Conservation (phyloP, 2,329 filamentous ascomycete species). For the Cladosporium colombiae region DNA sequence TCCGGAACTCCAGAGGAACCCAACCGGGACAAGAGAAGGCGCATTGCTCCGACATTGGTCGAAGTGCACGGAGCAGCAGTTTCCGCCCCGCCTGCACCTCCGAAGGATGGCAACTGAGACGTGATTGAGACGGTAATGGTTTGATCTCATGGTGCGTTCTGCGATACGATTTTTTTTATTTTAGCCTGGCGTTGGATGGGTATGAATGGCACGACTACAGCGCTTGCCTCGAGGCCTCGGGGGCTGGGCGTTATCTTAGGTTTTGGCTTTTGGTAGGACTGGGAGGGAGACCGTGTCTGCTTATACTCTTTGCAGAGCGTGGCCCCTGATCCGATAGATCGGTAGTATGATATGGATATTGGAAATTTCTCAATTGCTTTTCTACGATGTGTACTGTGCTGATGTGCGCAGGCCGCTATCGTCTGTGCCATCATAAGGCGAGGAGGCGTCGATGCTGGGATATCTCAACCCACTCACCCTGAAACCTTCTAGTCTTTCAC, state of each 20-base stretch:
- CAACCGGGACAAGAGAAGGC: conserved; percentile 45
- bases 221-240: neutral
- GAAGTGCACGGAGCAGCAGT: conserved; percentile 3
- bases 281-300: neutral
- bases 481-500: neutral
- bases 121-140: neutral
- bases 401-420: neutral
- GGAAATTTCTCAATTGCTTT: neutral
- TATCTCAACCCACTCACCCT: neutral
- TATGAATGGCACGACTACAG: neutral
- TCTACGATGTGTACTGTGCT: neutral
- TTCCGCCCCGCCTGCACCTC: neutral
- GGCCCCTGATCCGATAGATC: neutral
- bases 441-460: neutral
- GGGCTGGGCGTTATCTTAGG: neutral
- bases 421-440: neutral
- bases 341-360: neutral
- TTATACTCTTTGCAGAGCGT: neutral
- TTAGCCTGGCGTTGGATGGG: conserved; percentile 23
- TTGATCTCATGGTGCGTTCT: neutral
- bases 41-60: conserved; percentile 47
- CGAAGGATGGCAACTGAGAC: neutral
- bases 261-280: neutral
- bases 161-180: neutral
- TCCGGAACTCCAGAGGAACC: conserved; percentile 38